A percentile compares a stretch with the other conserved stretches of the same genome.
Evolutionary conservation across 176 grass and related monocot species (phyloP).

Genomic region (Aegilops sharonensis): DNA sequence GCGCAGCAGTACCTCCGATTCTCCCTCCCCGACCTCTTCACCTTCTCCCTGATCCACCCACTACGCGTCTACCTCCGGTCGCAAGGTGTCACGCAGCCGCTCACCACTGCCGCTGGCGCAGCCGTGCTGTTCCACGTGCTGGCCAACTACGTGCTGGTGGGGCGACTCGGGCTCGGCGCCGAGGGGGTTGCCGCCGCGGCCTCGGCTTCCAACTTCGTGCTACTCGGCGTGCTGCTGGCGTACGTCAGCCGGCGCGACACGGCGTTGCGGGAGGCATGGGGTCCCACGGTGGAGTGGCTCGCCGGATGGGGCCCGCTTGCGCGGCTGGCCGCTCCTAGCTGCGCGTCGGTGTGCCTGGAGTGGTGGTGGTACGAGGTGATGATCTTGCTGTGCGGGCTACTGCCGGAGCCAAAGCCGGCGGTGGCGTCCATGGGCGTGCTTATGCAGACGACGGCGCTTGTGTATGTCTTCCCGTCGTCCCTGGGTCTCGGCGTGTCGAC

Average conservation of each 20-base stretch:
- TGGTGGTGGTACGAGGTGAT: conserved; percentile 99
- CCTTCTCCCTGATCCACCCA: conserved; percentile 90
- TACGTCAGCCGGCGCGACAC: conserved; percentile 35
- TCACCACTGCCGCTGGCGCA: conserved; percentile 47
- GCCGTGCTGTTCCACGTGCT: conserved; percentile 60
- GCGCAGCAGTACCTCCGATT: conserved; percentile 75
- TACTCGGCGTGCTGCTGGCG: conserved; percentile 50
- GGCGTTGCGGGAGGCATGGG: conserved; percentile 15
- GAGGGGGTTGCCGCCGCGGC: conserved; percentile 69
- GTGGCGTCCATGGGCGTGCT: conserved; percentile 98
- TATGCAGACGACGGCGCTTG: conserved; percentile 94
- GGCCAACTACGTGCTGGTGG: conserved; percentile 67
- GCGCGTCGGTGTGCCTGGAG: conserved; percentile 88
- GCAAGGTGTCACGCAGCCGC: conserved; percentile 72
- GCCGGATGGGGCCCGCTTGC: conserved; percentile 65
- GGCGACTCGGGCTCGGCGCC: conserved; percentile 49
- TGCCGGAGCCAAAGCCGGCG: conserved; percentile 73
- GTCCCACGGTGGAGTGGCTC: conserved; percentile 52
- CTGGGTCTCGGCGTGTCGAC: conserved; percentile 77
- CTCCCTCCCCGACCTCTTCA: conserved; percentile 84
- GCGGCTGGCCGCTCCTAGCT: conserved; percentile 71
- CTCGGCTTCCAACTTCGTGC: conserved; percentile 70
- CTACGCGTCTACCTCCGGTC: conserved; percentile 93
- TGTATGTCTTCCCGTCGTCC: conserved; percentile 95
- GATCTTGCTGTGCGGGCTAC: conserved; percentile 90